Percentiles rank a stretch among this genome's conserved stretches.
Evolutionary conservation across 139 green algal genomes (phyloP).

Genomic region (Tetradesmus lagerheimii): DNA sequence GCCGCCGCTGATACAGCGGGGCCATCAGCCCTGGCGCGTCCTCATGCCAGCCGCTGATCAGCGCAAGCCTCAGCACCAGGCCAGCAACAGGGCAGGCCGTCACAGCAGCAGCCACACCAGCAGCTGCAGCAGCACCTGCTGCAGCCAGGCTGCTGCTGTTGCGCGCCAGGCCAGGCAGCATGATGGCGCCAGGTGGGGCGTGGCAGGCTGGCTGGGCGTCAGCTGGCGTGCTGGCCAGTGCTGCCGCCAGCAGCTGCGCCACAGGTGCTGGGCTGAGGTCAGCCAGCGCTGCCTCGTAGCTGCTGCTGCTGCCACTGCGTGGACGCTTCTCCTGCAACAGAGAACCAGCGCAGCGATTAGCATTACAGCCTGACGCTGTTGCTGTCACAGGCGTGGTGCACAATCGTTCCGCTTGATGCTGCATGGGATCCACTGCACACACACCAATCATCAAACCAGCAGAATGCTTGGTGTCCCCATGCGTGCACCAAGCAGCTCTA

Average conservation of each 20-base stretch:
- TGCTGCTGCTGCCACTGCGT: background rate
- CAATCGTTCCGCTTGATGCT: no score
- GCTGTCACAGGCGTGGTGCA: background rate
- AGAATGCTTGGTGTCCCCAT: no score
- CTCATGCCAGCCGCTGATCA: constrained; percentile 23
- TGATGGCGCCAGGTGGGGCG: background rate
- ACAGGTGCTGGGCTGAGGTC: background rate
- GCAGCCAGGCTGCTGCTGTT: background rate
- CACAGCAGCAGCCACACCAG: background rate
- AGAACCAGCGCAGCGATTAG: background rate
- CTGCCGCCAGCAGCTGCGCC: constrained; percentile 3
- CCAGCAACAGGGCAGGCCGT: background rate
- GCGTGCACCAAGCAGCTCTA: no score
- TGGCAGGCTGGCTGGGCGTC: background rate
- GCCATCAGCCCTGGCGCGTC: background rate
- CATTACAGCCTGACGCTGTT: background rate
- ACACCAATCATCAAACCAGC: no score
- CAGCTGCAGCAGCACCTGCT: background rate
- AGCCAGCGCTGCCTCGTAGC: background rate
- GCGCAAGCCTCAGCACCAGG: background rate
- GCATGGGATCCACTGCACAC: no score
- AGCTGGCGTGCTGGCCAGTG: constrained; percentile 8
- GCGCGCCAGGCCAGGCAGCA: background rate
- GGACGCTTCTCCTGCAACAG: constrained; percentile 6
- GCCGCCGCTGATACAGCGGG: constrained; percentile 20